Base-by-base conservation (phyloP, 2,329 filamentous ascomycete species). In the Rugonectria rugulosa region DNA sequence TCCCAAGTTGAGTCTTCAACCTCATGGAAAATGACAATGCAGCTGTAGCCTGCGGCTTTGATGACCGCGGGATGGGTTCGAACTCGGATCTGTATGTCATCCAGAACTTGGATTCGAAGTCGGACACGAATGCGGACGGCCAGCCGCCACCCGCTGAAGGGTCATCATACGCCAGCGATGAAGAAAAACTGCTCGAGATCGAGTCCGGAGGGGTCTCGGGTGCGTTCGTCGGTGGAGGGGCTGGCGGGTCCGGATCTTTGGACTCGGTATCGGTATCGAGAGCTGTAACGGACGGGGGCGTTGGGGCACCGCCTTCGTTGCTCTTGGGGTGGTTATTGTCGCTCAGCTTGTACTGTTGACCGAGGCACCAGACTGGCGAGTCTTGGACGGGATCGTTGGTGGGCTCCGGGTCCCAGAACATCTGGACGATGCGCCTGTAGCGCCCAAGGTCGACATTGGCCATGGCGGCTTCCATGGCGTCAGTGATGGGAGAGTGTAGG, bases 1-100 rank as follows among this genome's bases (percentile, higher is more conserved):
- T 91, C 10, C 86, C 83, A 6, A 98, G 77, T 68, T 92, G 89
- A 49, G 82, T 93, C 68, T 92, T 90, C 64, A 98, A 79, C 45
- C 92, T 88, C 74, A 96, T 94, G 2, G 91, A 81, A 54, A 98
- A 85, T 4, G 91, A 96, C 78, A 98, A 85, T 7, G 86, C 80
- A 4, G 88, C 81, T 1, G 80, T 72, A 12, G 91, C 89, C 67
- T 87, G 87, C 1, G 90, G 87, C 63, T 94, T 89, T 49, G 83
- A 81, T 4, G 90, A 93, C 72, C 88, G 91, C 15, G 90, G 83
- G 70, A 99, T 99, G 1, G 87, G 81, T 9, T 87, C 79, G 71
- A 99, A 99, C 64, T 89, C 89, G 21, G 88, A 95, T 46, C 95
- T 87, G 70, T 99, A 99, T 9, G 94, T 98, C 83, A 99, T 91